phyloP scores from a whole-genome alignment of 331 rosid species.

The Phaseolus coccineus region DNA sequence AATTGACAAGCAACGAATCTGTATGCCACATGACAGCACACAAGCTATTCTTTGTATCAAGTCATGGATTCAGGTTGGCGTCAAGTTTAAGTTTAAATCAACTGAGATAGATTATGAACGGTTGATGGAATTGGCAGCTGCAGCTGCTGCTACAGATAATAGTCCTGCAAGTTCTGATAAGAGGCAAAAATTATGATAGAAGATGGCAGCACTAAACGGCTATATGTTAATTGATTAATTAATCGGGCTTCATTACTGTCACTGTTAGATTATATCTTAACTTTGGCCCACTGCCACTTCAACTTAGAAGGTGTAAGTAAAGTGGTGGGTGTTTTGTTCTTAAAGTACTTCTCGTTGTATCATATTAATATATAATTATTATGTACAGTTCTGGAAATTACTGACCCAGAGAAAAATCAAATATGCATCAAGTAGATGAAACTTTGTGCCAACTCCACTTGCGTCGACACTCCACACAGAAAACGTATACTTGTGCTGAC shows the following conservation, averaged over 20 bases:
- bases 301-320: slow-evolving; percentile 26
- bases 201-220: slow-evolving; percentile 18
- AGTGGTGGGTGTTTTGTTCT: slow-evolving; percentile 20
- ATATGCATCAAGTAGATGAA: slow-evolving; percentile 13
- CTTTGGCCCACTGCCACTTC: slow-evolving; percentile 21
- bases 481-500: background rate
- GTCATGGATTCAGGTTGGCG: slow-evolving; percentile 85
- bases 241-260: slow-evolving; percentile 30
- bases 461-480: background rate
- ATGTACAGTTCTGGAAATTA: slow-evolving; percentile 48
- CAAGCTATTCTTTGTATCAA: slow-evolving; percentile 82
- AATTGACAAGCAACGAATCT: slow-evolving; percentile 72
- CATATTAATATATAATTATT: slow-evolving; percentile 34
- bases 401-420: slow-evolving; percentile 42
- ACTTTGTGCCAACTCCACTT: background rate
- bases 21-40: slow-evolving; percentile 77
- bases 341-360: slow-evolving; percentile 31
- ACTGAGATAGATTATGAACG: slow-evolving; percentile 86
- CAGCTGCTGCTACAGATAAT: slow-evolving; percentile 59
- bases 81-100: slow-evolving; percentile 78
- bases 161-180: slow-evolving; percentile 61
- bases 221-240: slow-evolving; percentile 17
- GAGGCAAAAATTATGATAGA: slow-evolving; percentile 61
- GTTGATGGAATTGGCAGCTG: slow-evolving; percentile 80
- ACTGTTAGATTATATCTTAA: slow-evolving; percentile 35